phyloP scores from a whole-genome alignment of 768 basidiomycete species.

The Pisolithus microcarpus region DNA sequence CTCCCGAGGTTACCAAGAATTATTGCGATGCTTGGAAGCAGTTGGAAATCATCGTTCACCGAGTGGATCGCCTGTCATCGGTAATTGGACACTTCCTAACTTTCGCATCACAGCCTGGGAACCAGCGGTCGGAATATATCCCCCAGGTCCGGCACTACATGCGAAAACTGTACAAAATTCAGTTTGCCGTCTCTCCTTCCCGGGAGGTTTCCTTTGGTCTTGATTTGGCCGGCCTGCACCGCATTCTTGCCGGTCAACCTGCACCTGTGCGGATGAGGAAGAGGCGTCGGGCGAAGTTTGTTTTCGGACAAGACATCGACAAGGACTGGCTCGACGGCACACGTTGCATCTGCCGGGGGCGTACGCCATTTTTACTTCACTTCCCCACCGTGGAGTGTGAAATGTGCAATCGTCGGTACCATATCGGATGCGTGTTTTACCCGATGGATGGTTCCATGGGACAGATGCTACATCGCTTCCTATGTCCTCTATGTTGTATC shows the following conservation, averaged over 20 bases:
- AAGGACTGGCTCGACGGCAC: constrained; percentile 68
- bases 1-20: constrained; percentile 72
- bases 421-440: constrained; percentile 71
- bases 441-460: constrained; percentile 37
- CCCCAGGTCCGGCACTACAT: constrained; percentile 84
- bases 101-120: constrained; percentile 58
- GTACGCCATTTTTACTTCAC: constrained; percentile 50
- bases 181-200: constrained; percentile 80
- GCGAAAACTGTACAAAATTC: constrained; percentile 84
- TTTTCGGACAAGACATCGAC: constrained; percentile 72
- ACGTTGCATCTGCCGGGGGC: constrained; percentile 74
- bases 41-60: constrained; percentile 71
- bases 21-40: constrained; percentile 79
- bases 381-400: constrained; percentile 65
- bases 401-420: constrained; percentile 58
- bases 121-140: constrained; percentile 71
- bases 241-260: constrained; percentile 68
- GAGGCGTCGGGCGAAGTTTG: constrained; percentile 55
- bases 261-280: constrained; percentile 42
- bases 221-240: constrained; percentile 76
- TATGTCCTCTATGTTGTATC: constrained; percentile 73
- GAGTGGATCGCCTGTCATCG: constrained; percentile 66
- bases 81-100: constrained; percentile 77
- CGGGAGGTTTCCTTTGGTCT: constrained; percentile 77
- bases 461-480: constrained; percentile 38